These are phyloP conservation scores for Centrapalus pauciflorus DNA, from an alignment of 129 eudicot species.

Conservation along the genomic window DNA sequence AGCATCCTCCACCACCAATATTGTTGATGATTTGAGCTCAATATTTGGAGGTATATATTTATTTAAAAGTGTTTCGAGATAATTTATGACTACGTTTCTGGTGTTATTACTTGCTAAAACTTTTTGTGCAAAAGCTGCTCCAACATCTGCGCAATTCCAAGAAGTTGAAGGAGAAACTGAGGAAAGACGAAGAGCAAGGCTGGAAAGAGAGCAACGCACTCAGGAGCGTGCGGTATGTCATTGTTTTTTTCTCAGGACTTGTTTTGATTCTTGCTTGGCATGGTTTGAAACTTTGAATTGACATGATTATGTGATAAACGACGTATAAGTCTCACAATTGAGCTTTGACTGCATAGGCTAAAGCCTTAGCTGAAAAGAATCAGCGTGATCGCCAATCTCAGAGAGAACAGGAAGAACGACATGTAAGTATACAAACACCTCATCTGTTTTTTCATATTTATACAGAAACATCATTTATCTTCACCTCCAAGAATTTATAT, in stretches of 20 bases:
- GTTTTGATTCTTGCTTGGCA: not conserved
- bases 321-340: conserved; percentile 1
- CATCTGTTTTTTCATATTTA: not conserved
- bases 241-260: conserved; percentile 4
- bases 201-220: conserved; percentile 90
- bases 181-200: conserved; percentile 81
- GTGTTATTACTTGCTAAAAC: conserved; percentile 15
- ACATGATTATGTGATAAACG: not conserved
- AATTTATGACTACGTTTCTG: not conserved
- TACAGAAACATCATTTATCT: not conserved
- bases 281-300: not conserved
- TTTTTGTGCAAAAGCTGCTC: conserved; percentile 38
- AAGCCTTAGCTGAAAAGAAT: conserved; percentile 94
- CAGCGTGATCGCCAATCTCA: conserved; percentile 76
- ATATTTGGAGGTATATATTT: conserved; percentile 66
- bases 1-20: conserved; percentile 61
- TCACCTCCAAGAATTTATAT: not conserved
- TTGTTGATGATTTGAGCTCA: conserved; percentile 80
- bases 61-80: conserved; percentile 1
- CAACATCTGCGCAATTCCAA: conserved; percentile 74
- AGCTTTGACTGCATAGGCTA: conserved; percentile 48
- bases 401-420: conserved; percentile 82
- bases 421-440: conserved; percentile 43
- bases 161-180: conserved; percentile 88
- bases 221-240: conserved; percentile 87